phyloP scores from a whole-genome alignment of 768 basidiomycete species.

The Mycena latifolia region DNA sequence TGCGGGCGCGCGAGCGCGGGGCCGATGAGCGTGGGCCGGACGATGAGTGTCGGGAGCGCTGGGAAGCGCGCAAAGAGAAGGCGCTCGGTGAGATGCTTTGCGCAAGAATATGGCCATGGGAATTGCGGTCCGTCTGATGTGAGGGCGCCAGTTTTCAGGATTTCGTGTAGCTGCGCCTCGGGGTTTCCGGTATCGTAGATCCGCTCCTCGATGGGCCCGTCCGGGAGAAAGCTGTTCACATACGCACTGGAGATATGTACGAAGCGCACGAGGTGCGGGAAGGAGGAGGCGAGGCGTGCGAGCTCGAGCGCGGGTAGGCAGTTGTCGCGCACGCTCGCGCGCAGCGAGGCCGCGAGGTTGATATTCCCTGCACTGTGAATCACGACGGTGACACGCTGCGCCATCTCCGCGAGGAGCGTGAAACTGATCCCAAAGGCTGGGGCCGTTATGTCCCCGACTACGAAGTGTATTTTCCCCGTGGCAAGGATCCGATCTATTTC shows the following conservation, averaged over 20 bases:
- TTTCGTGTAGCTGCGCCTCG: conserved; percentile 2
- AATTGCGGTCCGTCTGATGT: not conserved
- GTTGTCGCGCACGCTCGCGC: not conserved
- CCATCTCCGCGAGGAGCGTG: too few relatives aligned
- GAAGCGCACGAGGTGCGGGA: not conserved
- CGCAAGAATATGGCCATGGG: not conserved
- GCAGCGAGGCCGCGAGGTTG: not conserved
- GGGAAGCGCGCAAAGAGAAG: conserved; percentile 1
- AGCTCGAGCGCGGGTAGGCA: conserved; percentile 1
- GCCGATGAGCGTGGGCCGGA: conserved; percentile 1
- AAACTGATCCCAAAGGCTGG: not conserved
- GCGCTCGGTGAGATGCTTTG: conserved; percentile 8
- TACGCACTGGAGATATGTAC: conserved; percentile 11
- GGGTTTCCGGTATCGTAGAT: conserved; percentile 1
- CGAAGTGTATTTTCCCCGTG: not conserved
- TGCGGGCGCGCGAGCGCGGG: conserved; percentile 3
- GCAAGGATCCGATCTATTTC: conserved; percentile 1
- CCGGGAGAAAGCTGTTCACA: conserved; percentile 3
- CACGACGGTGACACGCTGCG: not conserved
- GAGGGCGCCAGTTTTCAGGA: not conserved
- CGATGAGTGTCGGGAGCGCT: not conserved
- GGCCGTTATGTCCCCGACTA: not conserved
- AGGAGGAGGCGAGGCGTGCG: not conserved
- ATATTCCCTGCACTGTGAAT: conserved; percentile 10
- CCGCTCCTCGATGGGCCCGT: not conserved